phyloP scores from a whole-genome alignment of 176 grass and related monocot species.

The Thalia dealbata region DNA sequence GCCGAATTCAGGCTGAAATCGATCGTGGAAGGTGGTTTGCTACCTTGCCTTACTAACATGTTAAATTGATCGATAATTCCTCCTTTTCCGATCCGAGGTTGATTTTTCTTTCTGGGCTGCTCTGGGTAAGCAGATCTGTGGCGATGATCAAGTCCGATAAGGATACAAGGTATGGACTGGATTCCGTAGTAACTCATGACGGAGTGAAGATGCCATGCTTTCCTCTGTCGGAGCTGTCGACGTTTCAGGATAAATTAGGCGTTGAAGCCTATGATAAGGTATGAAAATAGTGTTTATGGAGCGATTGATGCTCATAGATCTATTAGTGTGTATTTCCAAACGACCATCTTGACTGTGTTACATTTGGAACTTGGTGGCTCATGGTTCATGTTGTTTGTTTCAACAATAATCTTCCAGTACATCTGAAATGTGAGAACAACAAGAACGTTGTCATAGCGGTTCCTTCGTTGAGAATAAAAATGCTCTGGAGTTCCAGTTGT shows the following conservation, averaged over 20 bases:
- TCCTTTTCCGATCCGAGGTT: background rate
- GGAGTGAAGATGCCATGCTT: conserved; percentile 69
- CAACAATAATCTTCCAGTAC: background rate
- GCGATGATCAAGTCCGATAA: conserved; percentile 80
- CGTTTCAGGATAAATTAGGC: conserved; percentile 59
- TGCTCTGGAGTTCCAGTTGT: too few relatives aligned
- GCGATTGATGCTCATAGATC: background rate
- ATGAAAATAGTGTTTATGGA: background rate
- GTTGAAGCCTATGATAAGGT: conserved; percentile 67
- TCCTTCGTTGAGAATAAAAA: too few relatives aligned
- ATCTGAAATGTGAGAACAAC: background rate
- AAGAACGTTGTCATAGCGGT: too few relatives aligned
- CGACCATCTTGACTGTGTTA: background rate
- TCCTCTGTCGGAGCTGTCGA: conserved; percentile 49
- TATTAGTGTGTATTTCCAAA: background rate
- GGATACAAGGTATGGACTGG: conserved; percentile 62
- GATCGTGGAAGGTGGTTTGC: conserved; percentile 53
- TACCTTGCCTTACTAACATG: background rate
- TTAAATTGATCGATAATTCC: background rate
- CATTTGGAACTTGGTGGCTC: background rate
- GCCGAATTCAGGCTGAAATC: conserved; percentile 47
- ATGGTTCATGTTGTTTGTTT: background rate
- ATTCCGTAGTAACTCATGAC: conserved; percentile 72
- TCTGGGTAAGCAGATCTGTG: conserved; percentile 37
- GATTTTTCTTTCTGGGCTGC: background rate